Base-by-base conservation (phyloP, 352 stramenopile species). In the Pythium myriotylum region DNA sequence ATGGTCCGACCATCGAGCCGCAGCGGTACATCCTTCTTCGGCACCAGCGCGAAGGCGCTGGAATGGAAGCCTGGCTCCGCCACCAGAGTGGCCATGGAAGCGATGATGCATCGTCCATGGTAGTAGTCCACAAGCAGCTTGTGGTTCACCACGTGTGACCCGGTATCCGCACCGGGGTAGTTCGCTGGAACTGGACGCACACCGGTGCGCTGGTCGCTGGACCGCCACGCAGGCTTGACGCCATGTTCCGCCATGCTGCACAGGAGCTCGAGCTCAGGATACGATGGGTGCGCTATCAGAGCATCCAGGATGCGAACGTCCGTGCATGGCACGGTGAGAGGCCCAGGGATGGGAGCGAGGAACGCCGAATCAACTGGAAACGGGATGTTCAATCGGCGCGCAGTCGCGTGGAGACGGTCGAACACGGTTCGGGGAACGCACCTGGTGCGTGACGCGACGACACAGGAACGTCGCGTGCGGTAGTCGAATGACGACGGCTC, bases 291-390 rank as follows among this genome's bases (percentile, higher is more conserved):
- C 6, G 57, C 47, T 4, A 45, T 26, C 14, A 65, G 35, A 2
- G 47, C 40, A 46, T 65, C 47, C 26, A 65, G 47, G 57, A 58
- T 26, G 40, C 57, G 47, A 13, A 59, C 2, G n/a, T 66, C 49
- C 2, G 16, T 23, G 9, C 2, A 3, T 5, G 54, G 45, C 4
- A 54, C 33, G 0, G 32, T 48, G 2, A 42, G 16, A 0, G 8
- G 4, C 26, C 19, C 33, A 10, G 42, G 16, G 20, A 27, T 13
- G 1, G 54, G 19, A 3, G 29, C 17, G 32, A 48, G 20, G 12
- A 54, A 62, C 3, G 43, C 19, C 2, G 16, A 13, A 1, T 23
- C 24, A 1, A 24, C 13, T 4, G 40, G 29, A 14, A 45, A 60
- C 3, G 26, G 14, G 2, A 60, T 52, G 10, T 10, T 10, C 5